Evolutionary conservation across 495 filamentous ascomycete genomes (phyloP).

Genomic region (Daldinia childiae): DNA sequence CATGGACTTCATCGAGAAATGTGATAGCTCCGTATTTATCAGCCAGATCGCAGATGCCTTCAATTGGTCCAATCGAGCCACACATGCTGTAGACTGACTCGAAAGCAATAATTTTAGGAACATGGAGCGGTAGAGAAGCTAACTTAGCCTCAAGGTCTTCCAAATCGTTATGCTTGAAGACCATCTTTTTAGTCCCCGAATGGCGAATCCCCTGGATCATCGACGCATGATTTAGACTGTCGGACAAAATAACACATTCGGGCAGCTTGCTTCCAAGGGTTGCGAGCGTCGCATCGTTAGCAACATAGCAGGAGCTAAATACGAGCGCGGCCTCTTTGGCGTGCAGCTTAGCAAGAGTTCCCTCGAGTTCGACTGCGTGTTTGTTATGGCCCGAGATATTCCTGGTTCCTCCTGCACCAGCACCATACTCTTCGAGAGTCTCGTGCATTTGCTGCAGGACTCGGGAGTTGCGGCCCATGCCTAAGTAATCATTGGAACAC

Average conservation of each 20-base stretch:
- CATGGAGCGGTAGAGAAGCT: conserved; percentile 79
- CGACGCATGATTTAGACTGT: conserved; percentile 95
- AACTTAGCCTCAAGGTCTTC: conserved; percentile 90
- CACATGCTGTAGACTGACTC: conserved; percentile 99
- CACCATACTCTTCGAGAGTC: conserved; percentile 92
- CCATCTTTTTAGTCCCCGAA: conserved; percentile 93
- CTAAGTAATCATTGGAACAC: conserved; percentile 99
- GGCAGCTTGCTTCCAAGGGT: conserved; percentile 96
- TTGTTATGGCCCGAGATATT: conserved; percentile 98
- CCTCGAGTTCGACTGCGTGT: conserved; percentile 88
- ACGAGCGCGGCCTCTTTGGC: conserved; percentile 93
- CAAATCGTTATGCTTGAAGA: conserved; percentile 98
- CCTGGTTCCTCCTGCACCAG: conserved; percentile 92
- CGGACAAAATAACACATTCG: conserved; percentile 93
- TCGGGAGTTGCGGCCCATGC: conserved; percentile 91
- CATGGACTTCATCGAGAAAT: conserved; percentile 98
- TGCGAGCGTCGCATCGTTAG: conserved; percentile 96
- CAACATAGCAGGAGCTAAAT: conserved; percentile 97
- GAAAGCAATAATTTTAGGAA: conserved; percentile 98
- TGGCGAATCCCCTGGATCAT: conserved; percentile 99
- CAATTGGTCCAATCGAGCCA: conserved; percentile 94
- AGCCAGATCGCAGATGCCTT: conserved; percentile 92
- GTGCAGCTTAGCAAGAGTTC: conserved; percentile 83
- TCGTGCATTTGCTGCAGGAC: conserved; percentile 93
- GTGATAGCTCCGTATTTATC: conserved; percentile 98